Percentiles rank a stretch among this genome's conserved stretches.
phyloP scores from a whole-genome alignment of 495 filamentous ascomycete species.

The Hypoxylon fragiforme region DNA sequence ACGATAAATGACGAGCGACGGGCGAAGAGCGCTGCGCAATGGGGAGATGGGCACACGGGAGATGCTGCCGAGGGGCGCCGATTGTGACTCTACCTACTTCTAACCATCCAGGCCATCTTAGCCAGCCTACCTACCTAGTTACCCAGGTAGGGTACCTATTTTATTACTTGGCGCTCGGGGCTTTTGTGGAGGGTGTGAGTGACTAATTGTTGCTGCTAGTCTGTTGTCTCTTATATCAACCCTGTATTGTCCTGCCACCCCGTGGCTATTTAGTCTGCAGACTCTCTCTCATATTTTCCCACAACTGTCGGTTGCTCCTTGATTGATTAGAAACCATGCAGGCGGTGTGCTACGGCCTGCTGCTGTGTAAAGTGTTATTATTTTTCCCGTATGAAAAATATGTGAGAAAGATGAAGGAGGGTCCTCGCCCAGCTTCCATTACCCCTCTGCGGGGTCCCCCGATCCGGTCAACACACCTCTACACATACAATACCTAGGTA shows the following conservation, averaged over 20 bases:
- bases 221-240: not conserved
- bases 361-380: slow-evolving; percentile 1
- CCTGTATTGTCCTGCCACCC: slow-evolving; percentile 1
- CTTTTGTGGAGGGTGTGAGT: slow-evolving; percentile 28
- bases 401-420: slow-evolving; percentile 2
- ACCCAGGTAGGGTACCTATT: slow-evolving; percentile 2
- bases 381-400: not conserved
- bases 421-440: slow-evolving; percentile 19
- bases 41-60: slow-evolving; percentile 5
- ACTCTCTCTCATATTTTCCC: not conserved
- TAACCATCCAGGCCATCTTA: not conserved
- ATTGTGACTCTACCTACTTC: slow-evolving; percentile 22
- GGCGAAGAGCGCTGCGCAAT: not conserved
- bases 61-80: slow-evolving; percentile 29
- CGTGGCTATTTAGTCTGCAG: slow-evolving; percentile 13
- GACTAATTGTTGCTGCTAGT: slow-evolving; percentile 15
- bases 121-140: slow-evolving; percentile 1
- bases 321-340: slow-evolving; percentile 1
- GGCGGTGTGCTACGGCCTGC: slow-evolving; percentile 1
- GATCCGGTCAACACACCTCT: slow-evolving; percentile 10
- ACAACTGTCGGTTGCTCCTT: slow-evolving; percentile 11
- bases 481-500: too few relatives aligned
- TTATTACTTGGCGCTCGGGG: slow-evolving; percentile 28
- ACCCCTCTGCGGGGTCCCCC: slow-evolving; percentile 24
- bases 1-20: not conserved